phyloP scores from a whole-genome alignment of 2,329 filamentous ascomycete species.

The Epichloe amarillans region DNA sequence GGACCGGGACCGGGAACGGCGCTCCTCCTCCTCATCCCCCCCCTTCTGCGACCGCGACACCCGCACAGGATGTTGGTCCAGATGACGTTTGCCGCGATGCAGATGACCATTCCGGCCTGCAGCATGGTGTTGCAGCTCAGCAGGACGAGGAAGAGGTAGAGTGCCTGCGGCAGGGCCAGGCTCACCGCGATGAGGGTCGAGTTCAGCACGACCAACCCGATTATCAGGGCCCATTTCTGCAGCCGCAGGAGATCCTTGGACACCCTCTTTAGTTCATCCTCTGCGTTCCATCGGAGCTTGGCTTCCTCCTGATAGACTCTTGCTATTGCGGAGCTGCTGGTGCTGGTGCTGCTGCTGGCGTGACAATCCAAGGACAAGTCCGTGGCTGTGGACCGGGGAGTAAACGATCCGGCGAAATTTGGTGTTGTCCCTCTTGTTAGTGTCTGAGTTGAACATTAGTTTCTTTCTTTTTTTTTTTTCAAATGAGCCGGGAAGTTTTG shows the following conservation, averaged over 20 bases:
- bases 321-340: slow-evolving; percentile 22
- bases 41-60: slow-evolving; percentile 16
- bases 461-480: background rate
- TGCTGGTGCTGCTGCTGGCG: slow-evolving; percentile 16
- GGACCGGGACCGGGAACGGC: background rate
- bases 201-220: slow-evolving; percentile 22
- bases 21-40: background rate
- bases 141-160: slow-evolving; percentile 30
- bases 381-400: slow-evolving; percentile 15
- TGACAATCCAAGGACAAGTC: slow-evolving; percentile 10
- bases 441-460: slow-evolving; percentile 14
- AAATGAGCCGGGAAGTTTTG: too few species aligned
- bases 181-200: slow-evolving; percentile 23
- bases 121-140: slow-evolving; percentile 32
- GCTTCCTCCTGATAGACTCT: slow-evolving; percentile 25
- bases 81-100: slow-evolving; percentile 20
- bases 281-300: slow-evolving; percentile 26
- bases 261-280: slow-evolving; percentile 24
- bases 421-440: slow-evolving; percentile 14
- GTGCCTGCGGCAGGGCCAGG: slow-evolving; percentile 24
- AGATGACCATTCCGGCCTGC: slow-evolving; percentile 28
- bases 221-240: slow-evolving; percentile 26
- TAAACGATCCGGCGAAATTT: slow-evolving; percentile 13
- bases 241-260: slow-evolving; percentile 23
- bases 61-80: slow-evolving; percentile 18